Percentiles rank a stretch among this genome's conserved stretches.
Conservation (phyloP, 2,329 filamentous ascomycete genomes). For the Macroventuria anomochaeta region DNA sequence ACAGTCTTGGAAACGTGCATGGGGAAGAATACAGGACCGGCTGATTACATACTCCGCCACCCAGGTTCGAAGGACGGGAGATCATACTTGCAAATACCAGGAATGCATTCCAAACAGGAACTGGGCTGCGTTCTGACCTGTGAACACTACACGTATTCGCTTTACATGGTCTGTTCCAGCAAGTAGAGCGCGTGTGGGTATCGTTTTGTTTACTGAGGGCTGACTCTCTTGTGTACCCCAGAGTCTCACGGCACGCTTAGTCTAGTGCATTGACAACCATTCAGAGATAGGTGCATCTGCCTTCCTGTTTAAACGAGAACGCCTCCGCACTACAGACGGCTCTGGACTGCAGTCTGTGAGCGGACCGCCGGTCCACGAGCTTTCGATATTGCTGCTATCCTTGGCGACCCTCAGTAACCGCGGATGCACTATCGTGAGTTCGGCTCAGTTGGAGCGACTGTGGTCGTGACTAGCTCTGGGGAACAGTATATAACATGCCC, state of each 20-base stretch:
- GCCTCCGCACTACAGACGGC: constrained; percentile 29
- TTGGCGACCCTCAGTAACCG: constrained; percentile 30
- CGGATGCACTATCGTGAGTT: neutral
- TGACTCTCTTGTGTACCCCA: constrained; percentile 16
- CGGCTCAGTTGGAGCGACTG: neutral
- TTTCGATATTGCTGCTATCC: constrained; percentile 41
- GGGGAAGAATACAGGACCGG: neutral
- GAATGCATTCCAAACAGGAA: neutral
- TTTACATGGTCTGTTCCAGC: neutral
- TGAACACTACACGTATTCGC: neutral
- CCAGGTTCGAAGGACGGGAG: neutral
- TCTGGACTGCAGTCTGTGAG: constrained; percentile 36
- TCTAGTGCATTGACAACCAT: neutral
- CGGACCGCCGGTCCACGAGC: constrained; percentile 44
- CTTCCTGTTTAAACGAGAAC: constrained; percentile 38
- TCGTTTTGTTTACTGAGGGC: neutral
- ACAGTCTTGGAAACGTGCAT: neutral
- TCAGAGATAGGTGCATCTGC: constrained; percentile 15
- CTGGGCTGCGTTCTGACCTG: neutral
- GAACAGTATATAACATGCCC: constrained; percentile 43
- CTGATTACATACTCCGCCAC: neutral
- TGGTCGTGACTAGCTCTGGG: constrained; percentile 16
- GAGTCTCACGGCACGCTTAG: constrained; percentile 20
- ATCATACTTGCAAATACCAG: neutral
- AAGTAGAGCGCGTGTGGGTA: neutral